Evolutionary conservation across 2,329 filamentous ascomycete genomes (phyloP).

Genomic region (Salinomyces thailandicus): DNA sequence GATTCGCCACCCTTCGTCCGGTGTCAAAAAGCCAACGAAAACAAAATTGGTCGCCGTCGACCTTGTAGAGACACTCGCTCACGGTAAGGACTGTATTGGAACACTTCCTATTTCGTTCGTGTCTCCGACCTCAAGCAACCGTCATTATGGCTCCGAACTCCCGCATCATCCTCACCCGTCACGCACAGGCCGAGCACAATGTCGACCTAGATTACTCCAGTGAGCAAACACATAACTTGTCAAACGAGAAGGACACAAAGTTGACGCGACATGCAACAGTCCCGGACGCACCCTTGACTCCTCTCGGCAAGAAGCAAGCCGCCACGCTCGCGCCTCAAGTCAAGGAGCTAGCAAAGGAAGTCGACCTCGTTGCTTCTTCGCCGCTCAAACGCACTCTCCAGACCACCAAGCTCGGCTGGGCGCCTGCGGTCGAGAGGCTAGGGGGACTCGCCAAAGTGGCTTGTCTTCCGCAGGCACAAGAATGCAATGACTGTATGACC

Average conservation of each 20-base stretch:
- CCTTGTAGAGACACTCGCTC: too few relatives aligned
- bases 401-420: constrained; percentile 23
- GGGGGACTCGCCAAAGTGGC: constrained; percentile 20
- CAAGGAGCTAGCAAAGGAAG: constrained; percentile 14
- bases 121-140: too few relatives aligned
- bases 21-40: too few relatives aligned
- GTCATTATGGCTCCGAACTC: constrained; percentile 27
- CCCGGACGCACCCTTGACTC: constrained; percentile 23
- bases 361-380: constrained; percentile 22
- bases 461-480: constrained; percentile 24
- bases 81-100: too few relatives aligned
- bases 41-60: too few relatives aligned
- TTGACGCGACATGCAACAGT: constrained; percentile 11
- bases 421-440: constrained; percentile 18
- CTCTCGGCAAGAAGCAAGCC: constrained; percentile 25
- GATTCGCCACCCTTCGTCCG: too few relatives aligned
- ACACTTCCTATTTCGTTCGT: too few relatives aligned
- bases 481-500: constrained; percentile 23
- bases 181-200: constrained; percentile 27
- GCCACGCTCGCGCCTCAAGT: constrained; percentile 20
- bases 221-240: constrained; percentile 7
- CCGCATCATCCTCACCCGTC: constrained; percentile 24
- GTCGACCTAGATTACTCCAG: constrained; percentile 24
- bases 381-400: constrained; percentile 25
- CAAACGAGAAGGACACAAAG: not conserved